These are phyloP conservation scores for Colletotrichum salicis DNA, from an alignment of 2,329 filamentous ascomycete genomes.

Conservation along the genomic window DNA sequence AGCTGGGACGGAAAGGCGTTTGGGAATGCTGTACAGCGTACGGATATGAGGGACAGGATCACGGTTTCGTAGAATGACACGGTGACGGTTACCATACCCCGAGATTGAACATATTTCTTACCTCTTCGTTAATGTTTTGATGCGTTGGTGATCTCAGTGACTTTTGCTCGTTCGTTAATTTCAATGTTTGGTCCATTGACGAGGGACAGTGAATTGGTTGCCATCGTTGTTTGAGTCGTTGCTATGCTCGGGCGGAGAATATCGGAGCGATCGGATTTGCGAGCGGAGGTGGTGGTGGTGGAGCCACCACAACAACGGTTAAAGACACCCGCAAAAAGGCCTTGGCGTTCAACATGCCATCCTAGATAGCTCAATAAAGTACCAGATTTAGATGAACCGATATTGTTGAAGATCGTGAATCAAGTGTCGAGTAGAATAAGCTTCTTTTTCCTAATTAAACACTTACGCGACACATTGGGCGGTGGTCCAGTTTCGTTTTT, in stretches of 20 bases:
- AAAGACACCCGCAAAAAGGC: not conserved
- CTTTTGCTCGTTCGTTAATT: not conserved
- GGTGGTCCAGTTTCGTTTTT: conserved; percentile 10
- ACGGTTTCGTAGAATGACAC: not conserved
- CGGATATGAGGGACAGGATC: not conserved
- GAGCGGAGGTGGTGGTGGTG: conserved; percentile 10
- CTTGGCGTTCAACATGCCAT: conserved; percentile 22
- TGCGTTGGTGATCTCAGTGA: not conserved
- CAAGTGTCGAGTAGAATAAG: not conserved
- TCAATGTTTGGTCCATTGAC: not conserved
- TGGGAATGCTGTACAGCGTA: not conserved
- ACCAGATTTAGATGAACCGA: not conserved
- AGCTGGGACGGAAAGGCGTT: conserved; percentile 11
- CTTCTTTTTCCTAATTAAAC: conserved; percentile 24
- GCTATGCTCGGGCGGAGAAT: conserved; percentile 27
- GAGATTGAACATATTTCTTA: conserved; percentile 4
- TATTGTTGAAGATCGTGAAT: not conserved
- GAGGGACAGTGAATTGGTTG: not conserved
- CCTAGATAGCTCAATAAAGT: not conserved
- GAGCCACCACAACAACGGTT: not conserved
- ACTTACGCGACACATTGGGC: conserved; percentile 23
- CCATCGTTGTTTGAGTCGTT: not conserved
- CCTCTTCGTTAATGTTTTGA: not conserved
- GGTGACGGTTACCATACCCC: not conserved
- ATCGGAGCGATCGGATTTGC: conserved; percentile 25